Evolutionary conservation across 306 rosid species (phyloP), one percentile per base, ranked within the genome.

Genomic region (Dalbergia cultrata): DNA sequence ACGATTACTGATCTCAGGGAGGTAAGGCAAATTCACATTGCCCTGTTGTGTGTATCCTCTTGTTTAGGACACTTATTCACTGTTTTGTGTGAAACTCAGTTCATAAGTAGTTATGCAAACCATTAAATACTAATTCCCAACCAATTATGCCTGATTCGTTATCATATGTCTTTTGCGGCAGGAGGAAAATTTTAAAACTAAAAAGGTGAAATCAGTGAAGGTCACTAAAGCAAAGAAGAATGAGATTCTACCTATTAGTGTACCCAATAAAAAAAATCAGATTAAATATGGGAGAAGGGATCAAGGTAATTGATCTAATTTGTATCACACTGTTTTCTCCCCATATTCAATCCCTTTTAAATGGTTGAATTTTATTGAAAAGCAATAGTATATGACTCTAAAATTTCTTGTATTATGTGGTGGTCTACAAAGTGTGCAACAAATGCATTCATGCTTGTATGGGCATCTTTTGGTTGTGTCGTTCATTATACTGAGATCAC

Each of bases 271-370:
- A 85, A 91, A 91, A 91, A 89, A 70, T 95, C 35, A 95, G 93
- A 86, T 86, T 93, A 80, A 86, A 86, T 86, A 84, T 94, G 37
- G 99, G 97, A 80, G 97, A 95, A 76, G 89, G 82, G 75, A 90
- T 87, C 72, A 93, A 91, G 96, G 99, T 84, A 90, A 86, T 67
- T 85, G 57, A 77, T 80, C 59, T 78, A 34, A 22, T 75, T 59
- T 45, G 34, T 79, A 14, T 80, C 41, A 5, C 77, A 43, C n/a
- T 52, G 14, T 72, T 59, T 59, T 66, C 17, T 66, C 45, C 39
- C 49, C 16, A 13, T 19, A 33, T 41, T 45, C 21, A 68, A 50
- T 19, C 41, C 65, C 13, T 33, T 69, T 54, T 43, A 19, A 53
- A 52, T 52, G 59, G 75, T 64, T 74, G 37, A 59, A 22, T 67